These are phyloP conservation scores for Asterella californica DNA, from an alignment of 225 moss, liverwort and hornwort genomes.

Conservation along the genomic window DNA sequence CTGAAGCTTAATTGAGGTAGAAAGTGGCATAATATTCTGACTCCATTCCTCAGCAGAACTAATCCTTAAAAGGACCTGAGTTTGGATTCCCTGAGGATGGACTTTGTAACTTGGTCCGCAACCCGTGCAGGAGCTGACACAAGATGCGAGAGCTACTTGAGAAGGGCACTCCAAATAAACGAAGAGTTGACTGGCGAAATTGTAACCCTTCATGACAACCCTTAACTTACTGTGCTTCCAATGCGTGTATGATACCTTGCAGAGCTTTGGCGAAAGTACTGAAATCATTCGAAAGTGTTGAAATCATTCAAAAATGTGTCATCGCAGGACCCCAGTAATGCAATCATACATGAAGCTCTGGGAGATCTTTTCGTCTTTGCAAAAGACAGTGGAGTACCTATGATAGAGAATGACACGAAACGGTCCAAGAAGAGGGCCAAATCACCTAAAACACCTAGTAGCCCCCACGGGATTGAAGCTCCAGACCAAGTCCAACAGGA, in stretches of 20 bases:
- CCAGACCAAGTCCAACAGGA: constrained; percentile 41
- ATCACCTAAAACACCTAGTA: constrained; percentile 37
- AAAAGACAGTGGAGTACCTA: constrained; percentile 55
- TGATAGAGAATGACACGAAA: constrained; percentile 48
- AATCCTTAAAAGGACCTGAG: not conserved
- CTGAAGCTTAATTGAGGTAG: not conserved
- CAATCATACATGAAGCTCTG: constrained; percentile 68
- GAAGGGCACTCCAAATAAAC: constrained; percentile 75
- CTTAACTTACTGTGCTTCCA: no score
- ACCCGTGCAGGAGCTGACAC: constrained; percentile 54
- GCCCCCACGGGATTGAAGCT: constrained; percentile 35
- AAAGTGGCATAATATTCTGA: not conserved
- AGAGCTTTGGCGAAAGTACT: not conserved
- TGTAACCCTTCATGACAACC: constrained; percentile 31
- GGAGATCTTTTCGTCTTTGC: constrained; percentile 74
- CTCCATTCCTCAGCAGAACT: not conserved
- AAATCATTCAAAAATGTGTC: not conserved
- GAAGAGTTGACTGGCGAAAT: constrained; percentile 53
- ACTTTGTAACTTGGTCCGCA: not conserved
- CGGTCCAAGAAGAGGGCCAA: constrained; percentile 34
- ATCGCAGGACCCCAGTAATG: constrained; percentile 70
- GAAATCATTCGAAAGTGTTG: not conserved
- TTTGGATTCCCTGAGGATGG: not conserved
- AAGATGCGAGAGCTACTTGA: constrained; percentile 76
- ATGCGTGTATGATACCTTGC: not conserved